Percentiles rank a stretch among this genome's conserved stretches.
Evolutionary conservation across 768 basidiomycete genomes (phyloP).

Genomic region (Amanita inopinata): DNA sequence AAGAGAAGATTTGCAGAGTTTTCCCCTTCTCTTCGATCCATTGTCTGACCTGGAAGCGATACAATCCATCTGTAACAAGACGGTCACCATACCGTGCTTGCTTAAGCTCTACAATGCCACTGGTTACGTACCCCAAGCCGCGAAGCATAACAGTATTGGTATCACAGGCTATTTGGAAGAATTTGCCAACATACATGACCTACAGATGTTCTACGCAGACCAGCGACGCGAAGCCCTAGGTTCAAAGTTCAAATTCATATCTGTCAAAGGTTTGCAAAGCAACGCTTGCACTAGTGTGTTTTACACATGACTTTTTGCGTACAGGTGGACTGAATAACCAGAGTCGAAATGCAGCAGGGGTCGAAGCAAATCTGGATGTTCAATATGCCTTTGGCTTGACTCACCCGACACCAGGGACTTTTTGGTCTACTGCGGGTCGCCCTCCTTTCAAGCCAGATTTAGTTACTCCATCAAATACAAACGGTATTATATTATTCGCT

Average conservation of each 20-base stretch:
- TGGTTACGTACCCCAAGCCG: conserved; percentile 32
- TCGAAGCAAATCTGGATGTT: conserved; percentile 54
- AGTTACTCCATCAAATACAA: conserved; percentile 25
- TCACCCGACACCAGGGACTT: conserved; percentile 45
- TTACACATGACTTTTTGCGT: conserved; percentile 11
- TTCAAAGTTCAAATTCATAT: conserved; percentile 42
- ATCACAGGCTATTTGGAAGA: conserved; percentile 45
- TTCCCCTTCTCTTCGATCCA: conserved; percentile 12
- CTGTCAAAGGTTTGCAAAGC: conserved; percentile 37
- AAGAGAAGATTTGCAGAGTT: conserved; percentile 16
- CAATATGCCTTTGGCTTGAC: conserved; percentile 56
- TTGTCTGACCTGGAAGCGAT: conserved; percentile 29
- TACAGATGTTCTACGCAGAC: conserved; percentile 36
- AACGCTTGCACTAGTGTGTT: background rate
- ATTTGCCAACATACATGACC: conserved; percentile 41
- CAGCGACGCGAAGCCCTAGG: conserved; percentile 36
- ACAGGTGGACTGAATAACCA: conserved; percentile 54
- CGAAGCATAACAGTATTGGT: conserved; percentile 37
- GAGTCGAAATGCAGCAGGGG: conserved; percentile 35
- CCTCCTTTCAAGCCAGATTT: conserved; percentile 48
- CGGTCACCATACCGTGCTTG: conserved; percentile 43
- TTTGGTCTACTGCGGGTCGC: conserved; percentile 52
- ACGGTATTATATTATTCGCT: too few species aligned
- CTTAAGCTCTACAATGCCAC: conserved; percentile 44
- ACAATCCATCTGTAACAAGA: conserved; percentile 36